A percentile compares a stretch with the other conserved stretches of the same genome.
phyloP scores from a whole-genome alignment of 2,329 filamentous ascomycete species.

The Didymella pinodella region DNA sequence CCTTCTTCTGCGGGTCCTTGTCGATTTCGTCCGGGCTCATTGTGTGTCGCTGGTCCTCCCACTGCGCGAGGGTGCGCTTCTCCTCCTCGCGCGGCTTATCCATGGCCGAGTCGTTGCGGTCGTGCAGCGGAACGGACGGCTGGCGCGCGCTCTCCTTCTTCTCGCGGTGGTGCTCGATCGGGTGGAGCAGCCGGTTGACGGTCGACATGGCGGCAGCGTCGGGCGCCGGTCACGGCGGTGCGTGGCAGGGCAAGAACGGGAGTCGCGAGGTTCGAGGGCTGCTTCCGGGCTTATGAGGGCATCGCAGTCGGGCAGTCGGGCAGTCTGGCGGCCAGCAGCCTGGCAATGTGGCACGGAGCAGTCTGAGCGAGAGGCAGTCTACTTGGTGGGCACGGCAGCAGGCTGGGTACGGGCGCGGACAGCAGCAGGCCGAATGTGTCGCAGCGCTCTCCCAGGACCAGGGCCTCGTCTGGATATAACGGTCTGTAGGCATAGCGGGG shows the following conservation, averaged over 20 bases:
- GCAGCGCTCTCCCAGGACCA: slow-evolving; percentile 37
- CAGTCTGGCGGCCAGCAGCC: neutral
- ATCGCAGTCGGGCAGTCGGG: slow-evolving; percentile 29
- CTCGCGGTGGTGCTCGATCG: slow-evolving; percentile 42
- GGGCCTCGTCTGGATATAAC: slow-evolving; percentile 22
- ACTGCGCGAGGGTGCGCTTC: slow-evolving; percentile 56
- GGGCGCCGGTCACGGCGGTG: slow-evolving; percentile 21
- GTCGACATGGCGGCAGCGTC: slow-evolving; percentile 45
- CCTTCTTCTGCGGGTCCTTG: slow-evolving; percentile 54
- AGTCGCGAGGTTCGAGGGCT: slow-evolving; percentile 24
- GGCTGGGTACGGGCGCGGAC: slow-evolving; percentile 1
- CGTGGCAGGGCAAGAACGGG: slow-evolving; percentile 24
- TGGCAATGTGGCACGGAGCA: too few species aligned
- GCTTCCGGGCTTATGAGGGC: slow-evolving; percentile 21
- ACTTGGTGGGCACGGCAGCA: slow-evolving; percentile 15
- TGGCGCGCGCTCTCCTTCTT: slow-evolving; percentile 33
- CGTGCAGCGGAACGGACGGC: slow-evolving; percentile 38
- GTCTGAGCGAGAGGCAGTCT: neutral
- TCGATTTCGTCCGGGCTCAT: slow-evolving; percentile 55
- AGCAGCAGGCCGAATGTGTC: slow-evolving; percentile 11
- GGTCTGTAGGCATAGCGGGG: slow-evolving; percentile 32
- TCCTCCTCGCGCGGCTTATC: slow-evolving; percentile 56
- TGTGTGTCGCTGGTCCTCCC: slow-evolving; percentile 56
- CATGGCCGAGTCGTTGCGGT: slow-evolving; percentile 47
- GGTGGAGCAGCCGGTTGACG: slow-evolving; percentile 50